Evolutionary conservation across 495 filamentous ascomycete genomes (phyloP), one percentile per base, ranked within the genome.

Genomic region (Friedmanniomyces simplex): DNA sequence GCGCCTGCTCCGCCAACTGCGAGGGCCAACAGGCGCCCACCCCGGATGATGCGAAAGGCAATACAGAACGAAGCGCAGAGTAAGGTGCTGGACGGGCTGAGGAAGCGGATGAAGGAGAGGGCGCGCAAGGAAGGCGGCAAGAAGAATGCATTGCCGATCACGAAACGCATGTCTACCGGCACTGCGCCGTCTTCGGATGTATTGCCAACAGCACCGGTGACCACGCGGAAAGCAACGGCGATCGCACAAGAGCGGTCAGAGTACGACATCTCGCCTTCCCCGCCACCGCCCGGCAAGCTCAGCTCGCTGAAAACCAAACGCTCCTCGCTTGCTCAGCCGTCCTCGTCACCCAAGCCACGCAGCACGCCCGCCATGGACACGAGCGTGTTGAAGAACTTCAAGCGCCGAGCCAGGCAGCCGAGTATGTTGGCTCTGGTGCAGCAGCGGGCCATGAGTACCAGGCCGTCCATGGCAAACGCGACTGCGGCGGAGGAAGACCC

Each of bases 391-490:
- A 67, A 65, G 37, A 85, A 83, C 61, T 87, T 87, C 68, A 83
- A 78, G 57, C 73, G 80, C 36, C 73, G 84, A 56, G 74, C 82
- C 16, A 74, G 83, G 68, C 83, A 88, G 66, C 79, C 81, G 6
- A 88, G 84, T 66, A 79, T 88, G 54, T 69, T 88, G 14, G 77
- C 80, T 18, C 81, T 82, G 72, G 78, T 81, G 62, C 79, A 82
- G 53, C 67, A 69, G 55, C 62, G 58, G 5, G 64, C 60, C 4
- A 62, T 64, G 12, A 51, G 47, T 28, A 50, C 59, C 1, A 32
- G 56, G 34, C 55, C 54, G n/a, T 61, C 62, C 11, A 36, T 32
- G n/a, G 49, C 41, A 2, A 21, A 56, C 24, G 21, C 28, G 4
- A 47, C 12, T 2, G 41, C 48, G 8, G 36, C 16, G 10, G 59